These are phyloP conservation scores for Cryptococcus neoformans DNA, from an alignment of 1,284 basidiomycete genomes.

Conservation along the genomic window DNA sequence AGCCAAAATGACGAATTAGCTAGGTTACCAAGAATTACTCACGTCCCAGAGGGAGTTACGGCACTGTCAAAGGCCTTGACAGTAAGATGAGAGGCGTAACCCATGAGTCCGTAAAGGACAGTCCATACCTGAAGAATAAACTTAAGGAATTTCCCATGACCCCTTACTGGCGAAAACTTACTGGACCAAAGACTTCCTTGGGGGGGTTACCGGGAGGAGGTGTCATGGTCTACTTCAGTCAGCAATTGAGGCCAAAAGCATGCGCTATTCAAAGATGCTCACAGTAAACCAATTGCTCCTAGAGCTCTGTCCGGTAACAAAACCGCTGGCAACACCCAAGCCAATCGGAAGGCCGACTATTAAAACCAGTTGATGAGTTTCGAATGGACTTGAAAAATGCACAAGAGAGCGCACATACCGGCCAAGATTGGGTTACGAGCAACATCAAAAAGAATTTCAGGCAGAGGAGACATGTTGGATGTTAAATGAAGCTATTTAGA, in stretches of 20 bases:
- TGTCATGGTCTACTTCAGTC: slow-evolving; percentile 25
- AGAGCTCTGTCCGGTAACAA: slow-evolving; percentile 49
- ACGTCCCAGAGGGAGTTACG: slow-evolving; percentile 49
- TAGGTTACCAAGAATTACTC: slow-evolving; percentile 35
- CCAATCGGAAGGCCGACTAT: slow-evolving; percentile 60
- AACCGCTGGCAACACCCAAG: slow-evolving; percentile 58
- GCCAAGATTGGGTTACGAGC: slow-evolving; percentile 61
- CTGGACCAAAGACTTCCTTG: slow-evolving; percentile 58
- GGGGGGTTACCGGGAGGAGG: slow-evolving; percentile 51
- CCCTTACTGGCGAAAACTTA: neutral
- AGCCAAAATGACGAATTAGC: neutral
- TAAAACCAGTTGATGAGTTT: neutral
- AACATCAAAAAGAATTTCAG: slow-evolving; percentile 56
- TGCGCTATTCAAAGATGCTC: slow-evolving; percentile 14
- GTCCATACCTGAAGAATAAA: slow-evolving; percentile 22
- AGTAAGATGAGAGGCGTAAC: slow-evolving; percentile 67
- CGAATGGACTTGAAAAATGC: neutral
- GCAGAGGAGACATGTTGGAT: slow-evolving; percentile 44
- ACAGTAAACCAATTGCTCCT: slow-evolving; percentile 63
- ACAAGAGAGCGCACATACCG: slow-evolving; percentile 18
- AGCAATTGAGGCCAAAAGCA: neutral
- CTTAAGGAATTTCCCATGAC: neutral
- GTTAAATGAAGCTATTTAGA: neutral
- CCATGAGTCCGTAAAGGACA: slow-evolving; percentile 57
- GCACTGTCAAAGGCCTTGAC: slow-evolving; percentile 58